Evolutionary conservation across 768 basidiomycete genomes (phyloP), one percentile per base, ranked within the genome.

Genomic region (Pisolithus marmoratus): DNA sequence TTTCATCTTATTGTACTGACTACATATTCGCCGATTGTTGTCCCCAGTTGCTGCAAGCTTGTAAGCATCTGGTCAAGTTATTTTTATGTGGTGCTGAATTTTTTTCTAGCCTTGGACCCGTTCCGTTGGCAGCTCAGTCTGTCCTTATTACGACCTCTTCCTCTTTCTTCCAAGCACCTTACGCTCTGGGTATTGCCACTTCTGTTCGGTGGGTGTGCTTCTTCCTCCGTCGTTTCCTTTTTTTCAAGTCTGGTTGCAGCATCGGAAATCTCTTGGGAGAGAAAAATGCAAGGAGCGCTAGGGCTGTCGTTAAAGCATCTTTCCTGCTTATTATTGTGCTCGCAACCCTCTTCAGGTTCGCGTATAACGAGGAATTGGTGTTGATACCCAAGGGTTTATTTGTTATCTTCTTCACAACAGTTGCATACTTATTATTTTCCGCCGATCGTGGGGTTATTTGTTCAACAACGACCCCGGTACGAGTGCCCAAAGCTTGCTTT

Each of bases 241-340:
- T 2, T 27, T 38, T 54, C 22, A 56, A 37, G 12, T 22, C 12
- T 20, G n/a, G 48, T 53, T 27, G 9, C 41, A 90, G 90, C 7
- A 83, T 94, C 31, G 94, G 94, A 2, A 96, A 96, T 62, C 73
- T 95, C 6, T 76, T 96, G 1, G 94, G 94, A 7, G 90, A 94
- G 56, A 73, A 76, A 42, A 83, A 92, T 40, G 81, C 84, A 0
- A 70, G 71, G 44, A 83, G 89, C 38, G 93, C 95, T 0, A 77
- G 74, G 23, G 75, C 86, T 43, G 79, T 90, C 0, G 80, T 87
- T 1, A 79, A 78, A 45, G 78, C 84, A 1, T 69, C 86, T 5
- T 72, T 96, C 19, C 49, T 87, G 22, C 73, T 94, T 67, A 81
- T 80, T 0, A 59, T 92, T 14, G 61, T 67, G 3, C 71, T 91